Base-by-base conservation (phyloP, 2,329 filamentous ascomycete genomes). In the Trichothecium roseum region DNA sequence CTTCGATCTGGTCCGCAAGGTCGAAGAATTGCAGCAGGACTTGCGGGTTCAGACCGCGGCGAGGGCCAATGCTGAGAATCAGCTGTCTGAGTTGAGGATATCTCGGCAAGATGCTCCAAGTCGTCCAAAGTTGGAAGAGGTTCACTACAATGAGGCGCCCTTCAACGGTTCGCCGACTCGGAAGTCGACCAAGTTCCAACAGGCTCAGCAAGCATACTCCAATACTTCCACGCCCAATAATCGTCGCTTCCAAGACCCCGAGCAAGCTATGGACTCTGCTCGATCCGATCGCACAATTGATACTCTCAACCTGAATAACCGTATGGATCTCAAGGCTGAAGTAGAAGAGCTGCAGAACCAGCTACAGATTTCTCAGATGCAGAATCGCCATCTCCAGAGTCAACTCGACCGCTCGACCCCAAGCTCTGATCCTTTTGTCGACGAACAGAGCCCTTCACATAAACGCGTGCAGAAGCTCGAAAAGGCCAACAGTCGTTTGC, bases 271-370 rank as follows among this genome's bases (percentile, higher is more conserved):
- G 24, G 84, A 93, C 50, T 94, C 88, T 26, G 78, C 74, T 39
- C 78, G 82, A 28, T 94, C 88, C 3, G 89, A 96, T 53, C 74
- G 78, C 38, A 94, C 86, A 1, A 76, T 52, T 17, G 89, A 95
- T 54, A 83, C 86, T 13, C 66, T 87, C 29, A 81, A 79, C 45
- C 85, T 85, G 60, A 89, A 91, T 61, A 86, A 82, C 51, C 80
- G 82, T 28, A 89, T 93, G 79, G 89, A 96, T 53, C 66, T 94
- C 40, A 91, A 88, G 50, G 75, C 85, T 4, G 88, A 96, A 50
- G 69, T 95, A 10, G 89, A 96, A 54, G 80, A 94, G 56, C 70
- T 94, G 18, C 89, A 95, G 54, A 95, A 93, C 54, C 86, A 94
- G 54, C 72, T 96, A 35, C 89, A 96, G 52, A 76, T 96, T 55